These are phyloP conservation scores for Parathielavia appendiculata DNA, from an alignment of 495 filamentous ascomycete genomes.

Conservation along the genomic window DNA sequence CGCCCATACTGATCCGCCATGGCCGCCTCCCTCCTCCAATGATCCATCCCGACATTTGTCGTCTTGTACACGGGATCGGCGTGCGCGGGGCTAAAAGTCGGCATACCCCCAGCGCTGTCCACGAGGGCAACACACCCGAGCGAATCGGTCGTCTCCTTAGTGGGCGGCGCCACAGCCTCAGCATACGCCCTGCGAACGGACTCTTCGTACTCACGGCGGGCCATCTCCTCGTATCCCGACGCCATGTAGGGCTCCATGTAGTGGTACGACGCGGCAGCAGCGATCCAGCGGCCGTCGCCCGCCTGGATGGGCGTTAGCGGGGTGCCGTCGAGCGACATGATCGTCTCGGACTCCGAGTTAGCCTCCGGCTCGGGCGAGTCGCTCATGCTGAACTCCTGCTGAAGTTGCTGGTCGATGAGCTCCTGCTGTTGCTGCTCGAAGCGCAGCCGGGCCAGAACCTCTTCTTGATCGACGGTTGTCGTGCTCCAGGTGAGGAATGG, in stretches of 20 bases:
- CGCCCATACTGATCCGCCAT: slow-evolving; percentile 59
- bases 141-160: slow-evolving; percentile 39
- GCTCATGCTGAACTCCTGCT: slow-evolving; percentile 18
- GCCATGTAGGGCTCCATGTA: slow-evolving; percentile 65
- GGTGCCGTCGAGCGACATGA: slow-evolving; percentile 46
- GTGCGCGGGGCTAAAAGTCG: slow-evolving; percentile 47
- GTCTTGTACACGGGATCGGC: slow-evolving; percentile 59
- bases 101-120: slow-evolving; percentile 24
- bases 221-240: slow-evolving; percentile 57
- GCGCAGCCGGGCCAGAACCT: slow-evolving; percentile 44
- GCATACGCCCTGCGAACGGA: slow-evolving; percentile 33
- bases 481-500: slow-evolving; percentile 41
- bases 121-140: slow-evolving; percentile 13
- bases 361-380: slow-evolving; percentile 21
- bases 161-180: slow-evolving; percentile 26
- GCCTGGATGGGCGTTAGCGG: slow-evolving; percentile 49
- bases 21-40: slow-evolving; percentile 45
- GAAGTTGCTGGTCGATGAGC: slow-evolving; percentile 26
- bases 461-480: slow-evolving; percentile 50
- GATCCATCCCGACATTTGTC: slow-evolving; percentile 24
- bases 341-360: slow-evolving; percentile 17
- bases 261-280: slow-evolving; percentile 13
- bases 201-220: slow-evolving; percentile 47
- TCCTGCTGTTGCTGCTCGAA: slow-evolving; percentile 44
- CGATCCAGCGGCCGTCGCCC: slow-evolving; percentile 47